Conservation (phyloP, 768 basidiomycete species). For the Hemileccinum impolitum region DNA sequence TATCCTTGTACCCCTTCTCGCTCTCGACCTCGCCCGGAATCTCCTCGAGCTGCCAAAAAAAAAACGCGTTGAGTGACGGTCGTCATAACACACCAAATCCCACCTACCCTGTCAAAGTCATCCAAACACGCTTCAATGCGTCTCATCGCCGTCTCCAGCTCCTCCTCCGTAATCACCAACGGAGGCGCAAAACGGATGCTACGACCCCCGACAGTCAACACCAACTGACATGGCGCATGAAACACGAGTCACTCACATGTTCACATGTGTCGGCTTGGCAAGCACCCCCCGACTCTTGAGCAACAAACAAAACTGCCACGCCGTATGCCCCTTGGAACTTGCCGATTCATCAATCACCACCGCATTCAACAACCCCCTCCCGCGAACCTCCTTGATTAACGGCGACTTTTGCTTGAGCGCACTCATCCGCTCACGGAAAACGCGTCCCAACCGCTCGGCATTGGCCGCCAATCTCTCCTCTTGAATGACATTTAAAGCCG, state of each 20-base stretch:
- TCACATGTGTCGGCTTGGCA: conserved; percentile 94
- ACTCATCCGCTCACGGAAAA: conserved; percentile 66
- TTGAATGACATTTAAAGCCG: conserved; percentile 86
- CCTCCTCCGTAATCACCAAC: conserved; percentile 87
- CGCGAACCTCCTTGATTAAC: conserved; percentile 75
- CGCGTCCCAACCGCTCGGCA: conserved; percentile 72
- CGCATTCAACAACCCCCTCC: conserved; percentile 87
- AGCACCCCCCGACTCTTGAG: conserved; percentile 88
- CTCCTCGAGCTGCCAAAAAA: conserved; percentile 40
- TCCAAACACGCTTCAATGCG: conserved; percentile 74
- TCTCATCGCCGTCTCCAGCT: conserved; percentile 67
- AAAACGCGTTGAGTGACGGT: background rate
- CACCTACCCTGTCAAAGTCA: conserved; percentile 75
- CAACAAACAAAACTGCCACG: conserved; percentile 94
- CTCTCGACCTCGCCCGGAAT: conserved; percentile 66
- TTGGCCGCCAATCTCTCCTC: conserved; percentile 84
- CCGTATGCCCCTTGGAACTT: conserved; percentile 74
- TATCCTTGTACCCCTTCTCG: conserved; percentile 54
- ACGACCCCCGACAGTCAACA: background rate
- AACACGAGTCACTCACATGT: conserved; percentile 60
- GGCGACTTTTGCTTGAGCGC: conserved; percentile 55
- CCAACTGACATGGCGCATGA: no score
- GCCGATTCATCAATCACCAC: conserved; percentile 86
- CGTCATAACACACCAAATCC: background rate
- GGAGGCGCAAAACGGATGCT: conserved; percentile 98